Base-by-base conservation (phyloP, 2,329 filamentous ascomycete genomes). In the Monosporascus sp. region DNA sequence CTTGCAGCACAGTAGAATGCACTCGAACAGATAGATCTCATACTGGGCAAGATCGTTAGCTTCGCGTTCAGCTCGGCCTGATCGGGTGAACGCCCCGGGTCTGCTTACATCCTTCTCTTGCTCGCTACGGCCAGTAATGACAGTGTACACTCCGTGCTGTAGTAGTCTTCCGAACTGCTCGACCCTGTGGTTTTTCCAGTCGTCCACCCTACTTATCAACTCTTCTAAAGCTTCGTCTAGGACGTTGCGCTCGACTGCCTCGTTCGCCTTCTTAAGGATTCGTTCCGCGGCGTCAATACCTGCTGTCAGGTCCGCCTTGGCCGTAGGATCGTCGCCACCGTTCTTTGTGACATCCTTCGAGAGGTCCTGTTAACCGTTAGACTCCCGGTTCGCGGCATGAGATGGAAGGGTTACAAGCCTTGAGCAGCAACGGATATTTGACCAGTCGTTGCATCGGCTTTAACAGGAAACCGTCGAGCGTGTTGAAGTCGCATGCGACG, bases 391-490 rank as follows among this genome's bases (percentile, higher is more conserved):
- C 31, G 31, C 31, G 16, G 38, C 11, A 44, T 8, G n/a, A 31
- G 11, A 14, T 27, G 8, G 9, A 20, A 11, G 19, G 17, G 49
- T 22, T 36, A 66, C 74, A 60, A 75, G 92, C 90, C 76, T 89
- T 90, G 40, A 99, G 80, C 53, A 99, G 78, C 11, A 99, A 76
- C 4, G 94, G 94, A 67, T 97, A 99, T 71, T 97, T 97, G 49
- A 93, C 90, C 54, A 99, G 76, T 62, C 94, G 84, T 72, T 99
- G 94, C 79, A 99, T 97, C 1, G 94, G 94, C 69, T 99, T 99
- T 49, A 99, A 79, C 34, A 99, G 76, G 67, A 99, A 99, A 3
- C 91, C 91, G 62, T 94, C 91, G 17, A 97, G 76, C 0, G 91
- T 91, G 58, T 93, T 91, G 54, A 90, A 90, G 63, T 93, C 91